phyloP scores from a whole-genome alignment of 208 protist genomes.

The Tritrichomonas foetus region DNA sequence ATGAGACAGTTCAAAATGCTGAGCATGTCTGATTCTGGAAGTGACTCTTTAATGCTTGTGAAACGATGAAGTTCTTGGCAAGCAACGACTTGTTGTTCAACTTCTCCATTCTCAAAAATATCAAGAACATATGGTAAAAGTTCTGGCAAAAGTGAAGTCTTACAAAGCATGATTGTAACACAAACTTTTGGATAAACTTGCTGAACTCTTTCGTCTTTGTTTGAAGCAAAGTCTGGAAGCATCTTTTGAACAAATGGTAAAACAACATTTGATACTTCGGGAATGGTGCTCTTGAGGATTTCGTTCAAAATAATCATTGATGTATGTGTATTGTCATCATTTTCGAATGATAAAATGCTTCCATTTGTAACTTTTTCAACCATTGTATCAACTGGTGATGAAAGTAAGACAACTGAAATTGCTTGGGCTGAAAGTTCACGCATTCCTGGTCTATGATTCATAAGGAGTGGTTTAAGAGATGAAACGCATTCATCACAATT shows the following conservation, averaged over 20 bases:
- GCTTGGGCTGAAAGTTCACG: background rate
- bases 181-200: background rate
- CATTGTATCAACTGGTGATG: background rate
- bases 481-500: background rate
- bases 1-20: background rate
- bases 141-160: background rate
- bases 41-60: background rate
- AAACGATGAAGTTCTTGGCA: background rate
- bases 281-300: background rate
- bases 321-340: background rate
- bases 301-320: background rate
- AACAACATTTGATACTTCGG: background rate
- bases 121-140: background rate
- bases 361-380: background rate
- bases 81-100: slow-evolving; percentile 7
- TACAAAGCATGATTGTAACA: background rate
- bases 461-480: background rate
- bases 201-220: background rate
- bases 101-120: background rate
- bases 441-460: background rate
- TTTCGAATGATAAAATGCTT: background rate
- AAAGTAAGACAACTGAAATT: background rate
- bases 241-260: background rate
- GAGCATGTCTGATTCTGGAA: too few species aligned
- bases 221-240: background rate